Conservation (phyloP, 2,329 filamentous ascomycete genomes). For the Paecilomyces niveus region DNA sequence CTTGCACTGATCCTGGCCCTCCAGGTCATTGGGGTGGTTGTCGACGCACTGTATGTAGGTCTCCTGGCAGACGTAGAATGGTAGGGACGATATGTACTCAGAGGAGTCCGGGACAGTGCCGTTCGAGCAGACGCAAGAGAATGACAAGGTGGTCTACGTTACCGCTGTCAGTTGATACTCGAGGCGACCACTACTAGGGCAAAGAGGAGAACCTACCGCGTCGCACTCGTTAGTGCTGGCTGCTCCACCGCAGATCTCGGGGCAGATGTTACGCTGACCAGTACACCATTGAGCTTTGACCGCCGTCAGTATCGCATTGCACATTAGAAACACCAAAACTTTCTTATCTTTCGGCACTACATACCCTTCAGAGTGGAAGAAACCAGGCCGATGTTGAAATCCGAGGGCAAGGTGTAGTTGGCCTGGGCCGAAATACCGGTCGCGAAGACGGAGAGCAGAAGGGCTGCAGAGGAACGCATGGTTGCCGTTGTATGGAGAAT, state of each 20-base stretch:
- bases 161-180: neutral
- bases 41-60: slow-evolving; percentile 45
- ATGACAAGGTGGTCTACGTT: slow-evolving; percentile 44
- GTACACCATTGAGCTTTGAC: slow-evolving; percentile 49
- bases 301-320: neutral
- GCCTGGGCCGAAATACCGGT: slow-evolving; percentile 8
- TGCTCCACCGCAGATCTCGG: slow-evolving; percentile 49
- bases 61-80: slow-evolving; percentile 52
- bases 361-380: slow-evolving; percentile 23
- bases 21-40: slow-evolving; percentile 38
- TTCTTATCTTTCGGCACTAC: slow-evolving; percentile 3
- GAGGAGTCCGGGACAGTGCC: slow-evolving; percentile 48
- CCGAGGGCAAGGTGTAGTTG: slow-evolving; percentile 45
- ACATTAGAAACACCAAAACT: neutral
- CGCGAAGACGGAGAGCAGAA: slow-evolving; percentile 8
- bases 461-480: slow-evolving; percentile 8
- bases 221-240: slow-evolving; percentile 49
- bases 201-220: slow-evolving; percentile 39
- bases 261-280: slow-evolving; percentile 54
- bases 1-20: slow-evolving; percentile 44
- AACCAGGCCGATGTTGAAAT: slow-evolving; percentile 38
- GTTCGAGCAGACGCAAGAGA: slow-evolving; percentile 52
- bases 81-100: slow-evolving; percentile 52
- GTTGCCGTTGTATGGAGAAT: slow-evolving; percentile 1
- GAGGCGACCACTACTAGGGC: neutral